A percentile compares a stretch with the other conserved stretches of the same genome.
Evolutionary conservation across 2,329 filamentous ascomycete genomes (phyloP).

Genomic region (Talaromyces pinophilus): DNA sequence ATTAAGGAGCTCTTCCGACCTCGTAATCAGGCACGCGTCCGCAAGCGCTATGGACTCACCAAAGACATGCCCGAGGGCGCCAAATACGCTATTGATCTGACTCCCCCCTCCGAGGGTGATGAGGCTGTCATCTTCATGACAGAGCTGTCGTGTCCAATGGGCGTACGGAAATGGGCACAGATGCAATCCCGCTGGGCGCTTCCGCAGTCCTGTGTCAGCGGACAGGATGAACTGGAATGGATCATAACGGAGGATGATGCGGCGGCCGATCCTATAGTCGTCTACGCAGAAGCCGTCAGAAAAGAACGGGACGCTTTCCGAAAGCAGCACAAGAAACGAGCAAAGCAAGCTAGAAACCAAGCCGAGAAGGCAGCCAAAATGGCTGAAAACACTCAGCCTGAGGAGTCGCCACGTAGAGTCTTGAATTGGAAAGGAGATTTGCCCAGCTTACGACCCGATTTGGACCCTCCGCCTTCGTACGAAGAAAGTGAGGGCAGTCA

Average conservation of each 20-base stretch:
- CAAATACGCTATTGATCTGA: conserved; percentile 64
- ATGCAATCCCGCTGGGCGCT: conserved; percentile 43
- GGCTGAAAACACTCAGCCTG: background rate
- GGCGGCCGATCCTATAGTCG: background rate
- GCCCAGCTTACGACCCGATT: conserved; percentile 19
- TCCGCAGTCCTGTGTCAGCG: conserved; percentile 46
- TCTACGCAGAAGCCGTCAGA: background rate
- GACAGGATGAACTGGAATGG: conserved; percentile 49
- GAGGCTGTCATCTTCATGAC: conserved; percentile 62
- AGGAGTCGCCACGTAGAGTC: background rate
- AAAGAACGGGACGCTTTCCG: background rate
- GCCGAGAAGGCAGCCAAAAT: background rate
- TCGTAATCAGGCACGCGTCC: conserved; percentile 31
- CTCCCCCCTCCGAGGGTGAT: conserved; percentile 62
- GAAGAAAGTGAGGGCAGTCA: background rate
- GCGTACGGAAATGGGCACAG: conserved; percentile 59
- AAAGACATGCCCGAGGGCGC: conserved; percentile 45
- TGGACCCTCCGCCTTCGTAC: background rate
- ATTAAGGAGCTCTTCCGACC: conserved; percentile 36
- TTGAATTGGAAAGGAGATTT: conserved; percentile 8
- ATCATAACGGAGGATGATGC: background rate
- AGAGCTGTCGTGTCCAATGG: conserved; percentile 59
- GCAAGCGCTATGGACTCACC: conserved; percentile 34
- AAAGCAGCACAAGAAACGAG: conserved; percentile 1
- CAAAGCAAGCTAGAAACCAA: background rate